Base-by-base conservation (phyloP, 306 rosid genomes). In the Glycine soja region DNA sequence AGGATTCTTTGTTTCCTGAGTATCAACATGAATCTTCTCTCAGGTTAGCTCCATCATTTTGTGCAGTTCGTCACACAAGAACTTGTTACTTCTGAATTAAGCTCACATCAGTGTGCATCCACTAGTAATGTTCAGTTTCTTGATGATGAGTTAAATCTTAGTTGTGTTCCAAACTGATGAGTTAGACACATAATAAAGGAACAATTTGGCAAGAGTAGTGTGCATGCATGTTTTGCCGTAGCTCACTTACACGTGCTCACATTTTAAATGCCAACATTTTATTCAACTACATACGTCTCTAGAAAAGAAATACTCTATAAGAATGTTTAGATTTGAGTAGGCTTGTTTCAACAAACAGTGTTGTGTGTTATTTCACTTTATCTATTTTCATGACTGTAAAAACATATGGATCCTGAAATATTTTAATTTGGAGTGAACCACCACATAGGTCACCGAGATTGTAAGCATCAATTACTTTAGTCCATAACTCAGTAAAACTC, bases 1-100 rank as follows among this genome's bases (percentile, higher is more conserved):
- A 89, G 51, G 85, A 82, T 13, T 11, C 63, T 61, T 83, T 89
- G 74, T 79, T 79, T 30, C 15, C 84, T 54, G 67, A 46, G 3
- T 87, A 78, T 69, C 90, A 78, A 73, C 93, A 65, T 24, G 89
- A 92, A 52, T 84, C 89, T 77, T 85, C 81, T 70, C 56, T 82
- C 65, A 87, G 89, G 98, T 94, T 52, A 72, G 85, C 63, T 75
- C 50, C 77, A 45, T 71, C 56, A 16, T 72, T 72, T 50, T 10
- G 14, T 72, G 63, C 53, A 63, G 7, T 63, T 70, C n/a, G 18
- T 51, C 40, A 45, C 38, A 9, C 45, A 63, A n/a, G 40, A 56
- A 11, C 24, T n/a, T 48, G 69, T 66, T 71, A 7, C n/a, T 24
- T 80, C 67, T 62, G 4, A 62, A 48, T 50, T 50, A 18, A 70